A percentile compares a stretch with the other conserved stretches of the same genome.
phyloP scores from a whole-genome alignment of 208 protist species.

The Plasmodiophora brassicae region DNA sequence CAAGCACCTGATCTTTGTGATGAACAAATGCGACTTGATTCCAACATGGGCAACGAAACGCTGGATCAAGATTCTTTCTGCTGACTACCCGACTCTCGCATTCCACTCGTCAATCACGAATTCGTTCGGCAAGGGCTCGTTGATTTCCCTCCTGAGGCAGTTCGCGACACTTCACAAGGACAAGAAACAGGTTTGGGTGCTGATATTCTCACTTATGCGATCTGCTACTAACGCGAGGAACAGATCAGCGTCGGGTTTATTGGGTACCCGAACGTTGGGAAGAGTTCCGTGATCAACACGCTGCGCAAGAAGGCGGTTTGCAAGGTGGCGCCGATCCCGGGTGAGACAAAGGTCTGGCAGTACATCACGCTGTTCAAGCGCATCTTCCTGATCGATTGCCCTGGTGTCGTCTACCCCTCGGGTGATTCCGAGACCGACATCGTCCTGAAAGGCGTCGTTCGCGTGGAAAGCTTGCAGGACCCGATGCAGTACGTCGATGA shows the following conservation, averaged over 20 bases:
- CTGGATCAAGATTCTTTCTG: conserved; percentile 37
- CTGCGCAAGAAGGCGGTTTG: conserved; percentile 81
- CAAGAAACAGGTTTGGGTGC: conserved; percentile 59
- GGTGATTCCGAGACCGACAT: conserved; percentile 90
- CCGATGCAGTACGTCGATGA: conserved; percentile 83
- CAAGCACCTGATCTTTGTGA: conserved; percentile 97
- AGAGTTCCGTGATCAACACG: conserved; percentile 99
- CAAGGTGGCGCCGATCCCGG: conserved; percentile 97
- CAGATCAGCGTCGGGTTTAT: conserved; percentile 80
- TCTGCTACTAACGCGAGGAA: background rate
- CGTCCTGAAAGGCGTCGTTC: conserved; percentile 92
- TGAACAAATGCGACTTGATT: conserved; percentile 99
- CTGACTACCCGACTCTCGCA: conserved; percentile 96
- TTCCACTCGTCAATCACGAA: conserved; percentile 98
- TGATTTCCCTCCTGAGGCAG: conserved; percentile 97
- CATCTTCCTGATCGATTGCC: conserved; percentile 99
- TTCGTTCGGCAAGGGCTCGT: conserved; percentile 96
- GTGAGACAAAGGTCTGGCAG: conserved; percentile 99
- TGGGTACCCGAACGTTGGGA: conserved; percentile 99
- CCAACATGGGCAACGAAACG: conserved; percentile 91
- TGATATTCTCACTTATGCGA: background rate
- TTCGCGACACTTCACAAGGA: conserved; percentile 68
- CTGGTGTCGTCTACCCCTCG: conserved; percentile 77
- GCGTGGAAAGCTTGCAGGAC: conserved; percentile 79
- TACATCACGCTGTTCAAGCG: conserved; percentile 95